Evolutionary conservation across 176 grass and related monocot species (phyloP).

Genomic region (Triticum aestivum): DNA sequence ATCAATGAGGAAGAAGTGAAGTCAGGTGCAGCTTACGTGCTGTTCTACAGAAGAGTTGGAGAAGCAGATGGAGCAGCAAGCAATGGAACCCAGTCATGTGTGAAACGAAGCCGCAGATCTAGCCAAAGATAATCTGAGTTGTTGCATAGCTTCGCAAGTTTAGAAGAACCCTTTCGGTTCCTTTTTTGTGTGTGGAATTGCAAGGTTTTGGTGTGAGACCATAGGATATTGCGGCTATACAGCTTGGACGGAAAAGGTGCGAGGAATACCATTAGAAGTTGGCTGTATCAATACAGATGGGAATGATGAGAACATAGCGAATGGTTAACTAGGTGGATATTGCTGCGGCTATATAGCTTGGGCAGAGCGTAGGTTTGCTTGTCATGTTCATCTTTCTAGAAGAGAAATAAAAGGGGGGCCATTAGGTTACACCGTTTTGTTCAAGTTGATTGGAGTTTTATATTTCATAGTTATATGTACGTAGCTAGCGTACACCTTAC

Average conservation of each 20-base stretch:
- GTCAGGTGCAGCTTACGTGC: slow-evolving; percentile 93
- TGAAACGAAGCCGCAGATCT: slow-evolving; percentile 53
- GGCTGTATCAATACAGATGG: slow-evolving; percentile 4
- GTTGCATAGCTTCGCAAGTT: slow-evolving; percentile 3
- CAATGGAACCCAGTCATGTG: slow-evolving; percentile 46
- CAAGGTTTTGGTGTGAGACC: neutral
- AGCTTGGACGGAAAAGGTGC: neutral
- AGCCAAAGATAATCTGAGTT: slow-evolving; percentile 47
- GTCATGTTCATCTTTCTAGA: slow-evolving; percentile 12
- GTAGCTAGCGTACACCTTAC: slow-evolving; percentile 23
- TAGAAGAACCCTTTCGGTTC: slow-evolving; percentile 1
- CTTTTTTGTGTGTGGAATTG: neutral
- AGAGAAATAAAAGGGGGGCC: slow-evolving; percentile 3
- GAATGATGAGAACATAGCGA: neutral
- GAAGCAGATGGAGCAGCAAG: slow-evolving; percentile 50
- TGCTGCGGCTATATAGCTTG: slow-evolving; percentile 8
- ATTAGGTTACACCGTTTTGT: slow-evolving; percentile 17
- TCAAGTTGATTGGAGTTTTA: slow-evolving; percentile 1
- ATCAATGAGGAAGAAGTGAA: slow-evolving; percentile 94
- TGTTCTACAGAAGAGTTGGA: slow-evolving; percentile 88
- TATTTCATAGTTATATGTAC: slow-evolving; percentile 7
- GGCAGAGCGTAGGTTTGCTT: neutral
- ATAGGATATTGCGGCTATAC: neutral
- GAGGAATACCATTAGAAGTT: neutral
- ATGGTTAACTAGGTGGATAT: slow-evolving; percentile 12